Conservation (phyloP, 75 land plant species). For the Pinus taeda region DNA sequence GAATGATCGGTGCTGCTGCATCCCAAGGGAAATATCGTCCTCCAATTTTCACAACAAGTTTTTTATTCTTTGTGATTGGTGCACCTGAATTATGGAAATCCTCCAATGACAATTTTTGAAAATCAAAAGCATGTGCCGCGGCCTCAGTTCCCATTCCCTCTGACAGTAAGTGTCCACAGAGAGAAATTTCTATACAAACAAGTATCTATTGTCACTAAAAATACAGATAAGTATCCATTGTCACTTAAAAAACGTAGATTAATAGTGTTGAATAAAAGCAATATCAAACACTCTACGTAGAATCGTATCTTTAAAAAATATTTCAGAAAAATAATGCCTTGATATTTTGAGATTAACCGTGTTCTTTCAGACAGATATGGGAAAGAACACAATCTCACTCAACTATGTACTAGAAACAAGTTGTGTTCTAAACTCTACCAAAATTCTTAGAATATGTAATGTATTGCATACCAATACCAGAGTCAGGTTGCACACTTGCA, state of each 20-base stretch:
- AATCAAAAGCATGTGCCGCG: conserved; percentile 59
- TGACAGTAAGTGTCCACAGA: conserved; percentile 51
- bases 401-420: neutral
- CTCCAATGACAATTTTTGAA: conserved; percentile 42
- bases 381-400: neutral
- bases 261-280: neutral
- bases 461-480: conserved; percentile 9
- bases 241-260: neutral
- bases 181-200: conserved; percentile 45
- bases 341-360: neutral
- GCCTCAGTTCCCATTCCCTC: conserved; percentile 67
- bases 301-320: neutral
- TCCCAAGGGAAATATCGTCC: conserved; percentile 59
- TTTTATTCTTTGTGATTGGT: conserved; percentile 43
- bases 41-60: conserved; percentile 52
- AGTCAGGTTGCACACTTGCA: conserved; percentile 1
- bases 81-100: conserved; percentile 36
- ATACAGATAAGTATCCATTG: neutral
- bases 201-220: conserved; percentile 6
- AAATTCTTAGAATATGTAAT: conserved; percentile 6
- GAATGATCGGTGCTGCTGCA: conserved; percentile 47
- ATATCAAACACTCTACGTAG: neutral
- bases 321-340: neutral
- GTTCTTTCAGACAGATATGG: neutral
- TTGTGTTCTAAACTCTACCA: neutral